phyloP scores from a whole-genome alignment of 192 early-diverging fungal species.

The Obelidium mucronatum region DNA sequence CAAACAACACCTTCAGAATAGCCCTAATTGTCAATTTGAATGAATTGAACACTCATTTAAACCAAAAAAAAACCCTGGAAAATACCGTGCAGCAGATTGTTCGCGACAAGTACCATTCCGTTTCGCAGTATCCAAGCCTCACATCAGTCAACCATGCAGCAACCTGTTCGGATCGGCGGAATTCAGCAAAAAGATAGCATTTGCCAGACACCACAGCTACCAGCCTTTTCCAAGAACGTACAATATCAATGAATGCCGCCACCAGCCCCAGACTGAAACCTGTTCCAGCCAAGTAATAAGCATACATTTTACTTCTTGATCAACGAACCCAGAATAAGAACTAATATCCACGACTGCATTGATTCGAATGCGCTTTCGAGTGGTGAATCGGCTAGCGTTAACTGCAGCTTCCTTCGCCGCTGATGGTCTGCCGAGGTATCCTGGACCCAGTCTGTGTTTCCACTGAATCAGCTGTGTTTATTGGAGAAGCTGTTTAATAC shows the following conservation, averaged over 20 bases:
- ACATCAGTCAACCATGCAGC: constrained; percentile 91
- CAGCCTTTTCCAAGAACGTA: neutral
- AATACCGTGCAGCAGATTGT: constrained; percentile 84
- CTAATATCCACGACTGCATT: constrained; percentile 85
- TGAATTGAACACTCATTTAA: too few species aligned
- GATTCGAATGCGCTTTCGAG: constrained; percentile 59
- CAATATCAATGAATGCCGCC: constrained; percentile 89
- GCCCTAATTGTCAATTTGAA: too few species aligned
- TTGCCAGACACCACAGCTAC: constrained; percentile 46
- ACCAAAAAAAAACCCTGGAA: constrained; percentile 24
- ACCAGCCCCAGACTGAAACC: constrained; percentile 75
- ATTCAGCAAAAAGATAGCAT: constrained; percentile 22
- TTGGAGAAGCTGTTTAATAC: neutral
- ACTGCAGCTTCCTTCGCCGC: constrained; percentile 25
- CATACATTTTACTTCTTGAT: too few species aligned
- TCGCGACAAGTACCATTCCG: constrained; percentile 88
- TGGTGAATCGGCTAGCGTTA: neutral
- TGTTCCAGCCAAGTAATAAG: neutral
- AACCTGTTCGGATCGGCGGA: neutral
- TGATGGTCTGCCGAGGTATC: constrained; percentile 49
- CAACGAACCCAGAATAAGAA: constrained; percentile 79
- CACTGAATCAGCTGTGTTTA: neutral
- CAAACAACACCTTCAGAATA: constrained; percentile 8
- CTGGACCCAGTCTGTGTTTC: constrained; percentile 45
- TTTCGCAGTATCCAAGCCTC: constrained; percentile 82